Percentiles rank a stretch among this genome's conserved stretches.
Conservation (phyloP, 345 rosid species). For the Hibiscus syriacus region DNA sequence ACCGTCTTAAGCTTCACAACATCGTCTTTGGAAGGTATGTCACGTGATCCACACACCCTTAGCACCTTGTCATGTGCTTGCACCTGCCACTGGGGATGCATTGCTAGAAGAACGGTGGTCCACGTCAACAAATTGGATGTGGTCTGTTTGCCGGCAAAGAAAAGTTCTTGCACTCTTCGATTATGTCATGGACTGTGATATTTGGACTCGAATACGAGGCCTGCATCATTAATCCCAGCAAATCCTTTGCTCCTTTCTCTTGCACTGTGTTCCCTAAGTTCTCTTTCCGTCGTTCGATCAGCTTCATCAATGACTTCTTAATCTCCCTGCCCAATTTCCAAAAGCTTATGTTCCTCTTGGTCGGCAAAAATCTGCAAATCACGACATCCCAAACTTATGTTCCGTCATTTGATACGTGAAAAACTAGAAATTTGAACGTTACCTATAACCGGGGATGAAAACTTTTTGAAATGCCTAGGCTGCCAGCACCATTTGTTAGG, state of each 20-base stretch:
- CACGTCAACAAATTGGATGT: slow-evolving; percentile 81
- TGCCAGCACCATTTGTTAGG: slow-evolving; percentile 58
- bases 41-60: slow-evolving; percentile 76
- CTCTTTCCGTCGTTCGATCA: slow-evolving; percentile 42
- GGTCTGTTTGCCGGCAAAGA: slow-evolving; percentile 92
- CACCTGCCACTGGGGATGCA: slow-evolving; percentile 88
- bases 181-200: slow-evolving; percentile 44
- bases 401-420: no score
- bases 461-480: slow-evolving; percentile 66
- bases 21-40: slow-evolving; percentile 57
- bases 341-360: slow-evolving; percentile 49
- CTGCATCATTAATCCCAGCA: slow-evolving; percentile 51
- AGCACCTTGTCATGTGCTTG: slow-evolving; percentile 75
- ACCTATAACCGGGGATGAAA: slow-evolving; percentile 75
- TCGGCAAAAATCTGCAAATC: slow-evolving; percentile 59
- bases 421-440: neutral
- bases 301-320: slow-evolving; percentile 42
- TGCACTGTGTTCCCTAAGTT: neutral
- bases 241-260: slow-evolving; percentile 32
- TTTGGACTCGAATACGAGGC: slow-evolving; percentile 30
- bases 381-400: neutral
- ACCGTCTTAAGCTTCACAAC: slow-evolving; percentile 77
- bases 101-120: slow-evolving; percentile 63
- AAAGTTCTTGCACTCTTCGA: slow-evolving; percentile 89
- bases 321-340: slow-evolving; percentile 72